phyloP scores from a whole-genome alignment of 805 yeast species.

The Wickerhamomyces rabaulensis region DNA sequence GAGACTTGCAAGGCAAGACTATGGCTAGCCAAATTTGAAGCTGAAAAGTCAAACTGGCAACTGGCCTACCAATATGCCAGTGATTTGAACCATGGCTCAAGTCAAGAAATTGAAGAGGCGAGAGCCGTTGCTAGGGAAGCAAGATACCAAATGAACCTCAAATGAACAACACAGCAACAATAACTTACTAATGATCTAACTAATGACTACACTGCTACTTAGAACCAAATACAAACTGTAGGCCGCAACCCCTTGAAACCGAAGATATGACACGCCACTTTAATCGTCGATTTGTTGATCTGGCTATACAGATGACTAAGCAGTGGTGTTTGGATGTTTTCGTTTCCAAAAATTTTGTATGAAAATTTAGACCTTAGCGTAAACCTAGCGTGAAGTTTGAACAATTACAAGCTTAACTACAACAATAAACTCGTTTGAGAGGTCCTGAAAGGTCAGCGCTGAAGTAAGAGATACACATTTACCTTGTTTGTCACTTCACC shows the following conservation, averaged over 20 bases:
- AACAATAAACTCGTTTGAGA: too few relatives aligned
- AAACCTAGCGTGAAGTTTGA: neutral
- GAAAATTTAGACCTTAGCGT: neutral
- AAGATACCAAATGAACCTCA: slow-evolving; percentile 42
- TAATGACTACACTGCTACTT: too few relatives aligned
- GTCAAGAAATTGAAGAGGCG: slow-evolving; percentile 87
- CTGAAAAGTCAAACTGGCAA: slow-evolving; percentile 50
- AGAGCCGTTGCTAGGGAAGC: slow-evolving; percentile 78
- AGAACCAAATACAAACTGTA: too few relatives aligned
- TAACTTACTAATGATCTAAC: neutral
- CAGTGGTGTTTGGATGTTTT: slow-evolving; percentile 8
- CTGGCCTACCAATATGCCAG: slow-evolving; percentile 70
- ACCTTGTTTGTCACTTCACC: neutral
- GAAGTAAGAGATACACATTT: neutral
- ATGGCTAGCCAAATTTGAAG: slow-evolving; percentile 77
- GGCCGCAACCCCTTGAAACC: too few relatives aligned
- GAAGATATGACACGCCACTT: too few relatives aligned
- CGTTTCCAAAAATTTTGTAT: neutral
- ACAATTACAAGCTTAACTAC: too few relatives aligned
- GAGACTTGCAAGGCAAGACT: slow-evolving; percentile 76
- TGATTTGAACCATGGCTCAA: slow-evolving; percentile 66
- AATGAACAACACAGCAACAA: neutral
- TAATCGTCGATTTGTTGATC: too few relatives aligned
- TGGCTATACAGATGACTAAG: neutral
- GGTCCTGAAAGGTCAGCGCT: too few relatives aligned